Base-by-base conservation (phyloP, 129 eudicot species). In the Artemisia tridentata region DNA sequence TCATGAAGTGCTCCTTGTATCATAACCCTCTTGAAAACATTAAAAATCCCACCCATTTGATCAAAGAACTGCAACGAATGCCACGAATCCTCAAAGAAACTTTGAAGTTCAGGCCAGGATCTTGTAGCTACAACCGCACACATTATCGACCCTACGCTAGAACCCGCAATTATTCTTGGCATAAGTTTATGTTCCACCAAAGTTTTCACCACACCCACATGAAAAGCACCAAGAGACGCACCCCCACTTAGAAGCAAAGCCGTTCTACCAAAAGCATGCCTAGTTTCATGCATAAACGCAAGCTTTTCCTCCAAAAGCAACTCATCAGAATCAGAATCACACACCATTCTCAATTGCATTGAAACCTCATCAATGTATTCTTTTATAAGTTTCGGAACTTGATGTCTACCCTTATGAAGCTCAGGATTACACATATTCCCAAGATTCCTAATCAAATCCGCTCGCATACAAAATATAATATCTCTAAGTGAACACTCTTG, bases 71-170 rank as follows among this genome's bases (percentile, higher is more conserved):
- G 95, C 66, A 93, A 67, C 6, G 99, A 87, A 19, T 83, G 88
- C 92, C 91, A 90, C 0, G 97, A 90, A 81, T 93, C 96, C 73
- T 93, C 98, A 10, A 93, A 93, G 76, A 90, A 93, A 67, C 96
- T 90, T 72, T 90, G 98, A 14, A 93, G 91, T 83, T 93, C 99
- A 0, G 99, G 99, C 99, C 99, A 93, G 1, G 99, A 90, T 65
- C 86, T 79, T 0, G 96, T 87, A 1, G 97, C 97, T 15, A 90
- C 85, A 61, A 90, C 83, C 0, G 97, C 68, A 69, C 97, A 90
- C 93, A 93, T 90, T 51, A 93, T 80, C 2, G 99, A 93, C 52
- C 99, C 99, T 11, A 93, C 99, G 54, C 99, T 93, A 12, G 99
- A 93, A 50, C 97, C 99, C 0, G 96, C 97, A 43, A 93, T 87